These are phyloP conservation scores for Withania somnifera DNA, from an alignment of 305 asterid genomes.

Conservation along the genomic window DNA sequence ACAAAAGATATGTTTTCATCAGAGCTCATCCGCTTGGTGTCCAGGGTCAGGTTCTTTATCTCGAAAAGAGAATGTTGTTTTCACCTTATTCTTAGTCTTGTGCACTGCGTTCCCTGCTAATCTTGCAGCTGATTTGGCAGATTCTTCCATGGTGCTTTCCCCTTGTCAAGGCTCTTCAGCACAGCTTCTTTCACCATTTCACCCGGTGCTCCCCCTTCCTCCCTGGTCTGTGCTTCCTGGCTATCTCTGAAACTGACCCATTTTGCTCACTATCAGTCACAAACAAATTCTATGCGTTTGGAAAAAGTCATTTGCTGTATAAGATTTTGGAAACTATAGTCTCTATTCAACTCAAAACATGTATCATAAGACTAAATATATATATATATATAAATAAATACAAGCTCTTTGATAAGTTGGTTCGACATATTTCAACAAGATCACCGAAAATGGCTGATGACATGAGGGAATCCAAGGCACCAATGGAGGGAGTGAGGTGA, in stretches of 20 bases:
- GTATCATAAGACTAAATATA: too few species aligned
- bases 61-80: background rate
- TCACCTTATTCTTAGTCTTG: conserved; percentile 2
- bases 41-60: background rate
- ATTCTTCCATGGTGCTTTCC: conserved; percentile 5
- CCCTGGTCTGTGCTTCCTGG: background rate
- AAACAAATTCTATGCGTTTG: too few species aligned
- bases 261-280: background rate
- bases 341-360: too few species aligned
- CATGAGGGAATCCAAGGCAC: too few species aligned
- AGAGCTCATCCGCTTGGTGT: background rate
- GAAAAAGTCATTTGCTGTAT: background rate
- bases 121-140: conserved; percentile 14
- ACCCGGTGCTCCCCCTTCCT: background rate
- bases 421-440: too few species aligned
- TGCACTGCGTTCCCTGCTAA: conserved; percentile 6
- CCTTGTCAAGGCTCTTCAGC: conserved; percentile 11
- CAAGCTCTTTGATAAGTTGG: too few species aligned
- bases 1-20: background rate
- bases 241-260: conserved; percentile 13
- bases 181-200: conserved; percentile 17
- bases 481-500: too few species aligned
- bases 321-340: background rate
- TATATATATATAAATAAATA: too few species aligned
- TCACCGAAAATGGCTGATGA: too few species aligned